Base-by-base conservation (phyloP, 257 asterid genomes). In the Asclepias syriaca region DNA sequence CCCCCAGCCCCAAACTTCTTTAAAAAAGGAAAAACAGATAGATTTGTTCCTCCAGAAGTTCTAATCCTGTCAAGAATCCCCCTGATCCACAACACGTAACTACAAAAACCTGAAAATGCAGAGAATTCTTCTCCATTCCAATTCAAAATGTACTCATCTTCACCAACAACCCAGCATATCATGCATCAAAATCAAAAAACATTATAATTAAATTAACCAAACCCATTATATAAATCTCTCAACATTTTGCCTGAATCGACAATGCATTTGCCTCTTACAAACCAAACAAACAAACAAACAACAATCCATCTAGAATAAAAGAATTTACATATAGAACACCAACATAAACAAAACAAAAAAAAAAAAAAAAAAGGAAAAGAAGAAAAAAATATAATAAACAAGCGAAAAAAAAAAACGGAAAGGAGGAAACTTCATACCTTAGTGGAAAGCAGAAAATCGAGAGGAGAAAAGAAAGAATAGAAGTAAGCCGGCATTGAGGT, bases 401-500 rank as follows among this genome's bases (percentile, higher is more conserved):
- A 56, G 1, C 0, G 48, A 3, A 56, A 8, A 13, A 53, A 0
- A 0, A 18, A 65, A 57, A 40, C 1, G 27, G 27, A 57, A 9
- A 66, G 54, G 54, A 75, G 65, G 54, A 75, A 58, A 74, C 10
- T 16, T 18, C 75, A 65, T 83, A 83, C 86, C 86, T 83, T 72
- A 45, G 32, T 43, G 19, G 73, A 40, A 50, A 48, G 71, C 75
- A 57, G 66, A 60, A 29, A 54, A 5, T 53, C 63, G 76, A 70
- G 73, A 51, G 64, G n/a, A 57, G 76, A 58, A 71, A 65, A 59
- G 80, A 82, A 79, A 77, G 90, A 82, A 82, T 67, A 55, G 2
- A 2, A 63, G 66, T 32, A 0, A 14, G 57, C 6, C 65, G 66
- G 72, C 22, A 27, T 64, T 43, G 57, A 77, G 66, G 40, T 80